Base-by-base conservation (phyloP, 1,284 basidiomycete genomes). In the Lentinus polychrous region DNA sequence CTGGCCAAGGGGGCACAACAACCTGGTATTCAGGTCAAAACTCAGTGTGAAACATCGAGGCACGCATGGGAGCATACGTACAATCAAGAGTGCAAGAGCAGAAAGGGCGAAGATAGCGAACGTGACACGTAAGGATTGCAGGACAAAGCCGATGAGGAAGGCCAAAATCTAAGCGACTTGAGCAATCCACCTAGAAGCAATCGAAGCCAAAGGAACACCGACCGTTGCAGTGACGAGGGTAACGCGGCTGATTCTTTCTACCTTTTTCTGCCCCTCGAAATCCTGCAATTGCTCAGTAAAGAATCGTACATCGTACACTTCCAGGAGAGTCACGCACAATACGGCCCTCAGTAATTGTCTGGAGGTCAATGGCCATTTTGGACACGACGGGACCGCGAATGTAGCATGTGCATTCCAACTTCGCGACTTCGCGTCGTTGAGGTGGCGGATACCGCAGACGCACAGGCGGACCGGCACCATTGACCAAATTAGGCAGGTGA, bases 1-100 rank as follows among this genome's bases (percentile, higher is more conserved):
- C 66, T 0, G 79, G 75, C 86, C 86, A 89, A 10, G 80, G 80
- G 0, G 86, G 85, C 4, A 88, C 54, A n/a, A 81, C 69, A 35
- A 72, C 60, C 86, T 86, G 48, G 1, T 22, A 20, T 22, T 34
- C 51, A 44, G 17, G 46, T 12, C 35, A 8, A 49, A 42, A 48
- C 18, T 11, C 17, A n/a, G 8, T 37, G 22, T 24, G 24, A 48
- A 44, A 38, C 23, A 43, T 32, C 32, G 56, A 31, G 0, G 14
- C 46, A 37, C 32, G 23, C 32, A 22, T 24, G 48, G 8, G 34
- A 48, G 33, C 39, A 12, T 20, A 68, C 81, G 61, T 58, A 89
- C 86, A 59, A 81, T 52, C 24, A 70, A 64, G 24, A 86, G 64
- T 1, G 69, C 56, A 0, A 76, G 48, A 2, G 73, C 72, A 3